phyloP scores from a whole-genome alignment of 2,329 filamentous ascomycete genomes.

The Davidsoniella eucalypti region DNA sequence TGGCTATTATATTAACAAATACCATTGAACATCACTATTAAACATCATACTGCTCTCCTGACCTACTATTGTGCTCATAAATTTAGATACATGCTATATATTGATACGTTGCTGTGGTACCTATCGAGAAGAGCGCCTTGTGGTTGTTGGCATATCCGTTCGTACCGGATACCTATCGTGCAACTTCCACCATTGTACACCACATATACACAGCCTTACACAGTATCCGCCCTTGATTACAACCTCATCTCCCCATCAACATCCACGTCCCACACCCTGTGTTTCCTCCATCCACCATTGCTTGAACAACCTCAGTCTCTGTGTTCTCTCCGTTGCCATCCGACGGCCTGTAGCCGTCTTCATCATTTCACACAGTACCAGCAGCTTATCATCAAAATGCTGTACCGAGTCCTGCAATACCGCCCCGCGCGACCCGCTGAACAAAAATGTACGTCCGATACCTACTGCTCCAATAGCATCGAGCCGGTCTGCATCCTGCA shows the following conservation, averaged over 20 bases:
- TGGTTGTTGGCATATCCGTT: not conserved
- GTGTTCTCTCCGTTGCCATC: conserved; percentile 36
- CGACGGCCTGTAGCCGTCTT: conserved; percentile 40
- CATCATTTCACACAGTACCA: conserved; percentile 47
- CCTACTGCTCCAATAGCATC: conserved; percentile 82
- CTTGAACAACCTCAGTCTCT: conserved; percentile 34
- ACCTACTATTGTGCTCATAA: not conserved
- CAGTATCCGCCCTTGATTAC: too few relatives aligned
- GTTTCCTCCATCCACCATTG: conserved; percentile 42
- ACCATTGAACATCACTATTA: not conserved
- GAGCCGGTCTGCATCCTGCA: conserved; percentile 86
- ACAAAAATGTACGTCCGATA: conserved; percentile 49
- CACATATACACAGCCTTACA: not conserved
- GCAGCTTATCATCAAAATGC: conserved; percentile 64
- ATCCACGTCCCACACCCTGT: not conserved
- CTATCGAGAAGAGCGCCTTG: not conserved
- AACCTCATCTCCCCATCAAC: not conserved
- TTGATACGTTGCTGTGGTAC: not conserved
- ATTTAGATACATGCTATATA: not conserved
- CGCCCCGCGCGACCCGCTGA: conserved; percentile 46
- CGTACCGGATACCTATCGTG: not conserved
- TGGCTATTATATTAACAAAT: not conserved
- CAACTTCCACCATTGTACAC: not conserved
- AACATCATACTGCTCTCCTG: not conserved
- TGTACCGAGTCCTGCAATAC: conserved; percentile 49